Conservation (phyloP, 306 rosid species). For the Vachellia collinsii region DNA sequence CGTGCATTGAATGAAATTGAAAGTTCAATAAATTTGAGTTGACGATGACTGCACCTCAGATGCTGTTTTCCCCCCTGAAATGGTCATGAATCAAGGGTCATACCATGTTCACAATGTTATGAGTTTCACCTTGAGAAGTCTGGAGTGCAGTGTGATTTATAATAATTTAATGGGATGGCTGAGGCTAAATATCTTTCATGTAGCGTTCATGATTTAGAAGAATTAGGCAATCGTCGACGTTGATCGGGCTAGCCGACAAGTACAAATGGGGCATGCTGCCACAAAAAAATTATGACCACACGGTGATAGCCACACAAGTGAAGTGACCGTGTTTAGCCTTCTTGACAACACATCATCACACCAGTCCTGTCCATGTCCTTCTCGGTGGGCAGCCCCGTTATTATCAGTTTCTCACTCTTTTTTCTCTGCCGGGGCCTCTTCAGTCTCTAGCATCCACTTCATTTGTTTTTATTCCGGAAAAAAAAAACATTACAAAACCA, state of each 20-base stretch:
- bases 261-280: neutral
- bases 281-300: neutral
- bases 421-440: neutral
- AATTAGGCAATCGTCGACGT: neutral
- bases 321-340: conserved; percentile 12
- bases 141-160: too few species aligned
- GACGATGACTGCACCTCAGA: neutral
- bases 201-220: too few species aligned
- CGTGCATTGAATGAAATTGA: neutral
- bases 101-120: too few species aligned
- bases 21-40: neutral
- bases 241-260: neutral
- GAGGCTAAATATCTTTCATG: too few species aligned
- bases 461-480: neutral
- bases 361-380: conserved; percentile 29
- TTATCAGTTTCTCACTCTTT: neutral
- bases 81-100: too few species aligned
- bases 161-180: too few species aligned
- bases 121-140: too few species aligned
- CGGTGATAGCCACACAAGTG: neutral
- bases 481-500: neutral
- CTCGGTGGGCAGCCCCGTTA: conserved; percentile 38
- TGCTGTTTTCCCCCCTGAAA: neutral
- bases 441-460: neutral
- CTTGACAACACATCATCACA: conserved; percentile 3